phyloP scores from a whole-genome alignment of 2,329 filamentous ascomycete genomes.

The Neofusicoccum laricinum region DNA sequence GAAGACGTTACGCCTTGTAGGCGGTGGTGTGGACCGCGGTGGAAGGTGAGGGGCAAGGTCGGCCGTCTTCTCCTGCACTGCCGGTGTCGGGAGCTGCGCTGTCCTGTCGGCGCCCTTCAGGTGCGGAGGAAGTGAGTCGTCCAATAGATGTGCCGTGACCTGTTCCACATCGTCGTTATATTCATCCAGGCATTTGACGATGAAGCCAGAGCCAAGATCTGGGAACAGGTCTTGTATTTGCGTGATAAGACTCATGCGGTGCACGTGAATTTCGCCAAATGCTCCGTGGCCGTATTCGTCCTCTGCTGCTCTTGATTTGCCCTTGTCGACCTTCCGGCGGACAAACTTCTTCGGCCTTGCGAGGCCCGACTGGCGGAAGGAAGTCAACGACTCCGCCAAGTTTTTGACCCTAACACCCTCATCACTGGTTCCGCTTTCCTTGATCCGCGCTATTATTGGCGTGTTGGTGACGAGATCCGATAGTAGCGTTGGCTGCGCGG shows the following conservation, averaged over 20 bases:
- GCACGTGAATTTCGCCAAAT: conserved; percentile 62
- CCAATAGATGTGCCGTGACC: conserved; percentile 77
- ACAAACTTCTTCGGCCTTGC: conserved; percentile 53
- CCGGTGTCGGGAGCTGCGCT: conserved; percentile 54
- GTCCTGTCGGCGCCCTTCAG: conserved; percentile 62
- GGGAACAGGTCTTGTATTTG: conserved; percentile 95
- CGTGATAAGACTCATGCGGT: conserved; percentile 78
- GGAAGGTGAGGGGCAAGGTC: conserved; percentile 42
- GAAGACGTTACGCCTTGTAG: conserved; percentile 63
- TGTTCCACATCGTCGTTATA: conserved; percentile 75
- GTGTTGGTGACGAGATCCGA: conserved; percentile 79
- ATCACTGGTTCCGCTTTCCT: conserved; percentile 48
- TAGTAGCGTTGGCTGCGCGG: conserved; percentile 60
- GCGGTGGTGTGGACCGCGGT: conserved; percentile 57
- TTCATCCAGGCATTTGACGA: conserved; percentile 74
- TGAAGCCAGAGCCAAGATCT: conserved; percentile 77
- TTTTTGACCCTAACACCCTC: conserved; percentile 57
- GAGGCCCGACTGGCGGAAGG: conserved; percentile 54
- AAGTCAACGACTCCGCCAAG: conserved; percentile 59
- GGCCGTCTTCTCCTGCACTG: neutral
- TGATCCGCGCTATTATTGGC: conserved; percentile 65
- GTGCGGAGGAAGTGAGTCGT: conserved; percentile 69
- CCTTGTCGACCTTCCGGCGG: conserved; percentile 61
- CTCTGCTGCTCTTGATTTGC: conserved; percentile 52
- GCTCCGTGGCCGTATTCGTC: conserved; percentile 34